Evolutionary conservation across 306 rosid species (phyloP).

Genomic region (Astragalus glycyphyllos): DNA sequence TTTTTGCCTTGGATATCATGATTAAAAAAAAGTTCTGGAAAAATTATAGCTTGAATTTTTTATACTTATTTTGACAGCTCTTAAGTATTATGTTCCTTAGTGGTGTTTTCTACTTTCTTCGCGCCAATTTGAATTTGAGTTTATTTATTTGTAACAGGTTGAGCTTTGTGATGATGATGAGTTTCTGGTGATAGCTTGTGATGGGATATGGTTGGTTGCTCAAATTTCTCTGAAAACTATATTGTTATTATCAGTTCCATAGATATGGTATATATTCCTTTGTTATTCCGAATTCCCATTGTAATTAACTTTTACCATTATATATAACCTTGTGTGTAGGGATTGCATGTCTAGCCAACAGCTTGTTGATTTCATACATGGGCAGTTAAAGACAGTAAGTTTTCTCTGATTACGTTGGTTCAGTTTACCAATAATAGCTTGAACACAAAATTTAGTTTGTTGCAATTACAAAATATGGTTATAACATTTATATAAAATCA

Average conservation of each 20-base stretch:
- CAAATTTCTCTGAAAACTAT: slow-evolving; percentile 10
- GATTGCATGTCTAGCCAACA: slow-evolving; percentile 98
- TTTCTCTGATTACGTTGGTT: slow-evolving; percentile 15
- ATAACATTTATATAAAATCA: slow-evolving; percentile 22
- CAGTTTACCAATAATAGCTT: slow-evolving; percentile 22
- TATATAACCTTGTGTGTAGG: slow-evolving; percentile 55
- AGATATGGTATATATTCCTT: background rate
- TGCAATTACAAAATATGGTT: background rate
- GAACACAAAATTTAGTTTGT: slow-evolving; percentile 24
- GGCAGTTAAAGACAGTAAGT: slow-evolving; percentile 70
- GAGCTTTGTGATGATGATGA: slow-evolving; percentile 91
- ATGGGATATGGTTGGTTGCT: slow-evolving; percentile 88
- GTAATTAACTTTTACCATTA: background rate
- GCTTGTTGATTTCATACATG: slow-evolving; percentile 78
- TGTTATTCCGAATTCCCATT: slow-evolving; percentile 19
- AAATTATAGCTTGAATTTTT: slow-evolving; percentile 6
- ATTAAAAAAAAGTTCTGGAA: background rate
- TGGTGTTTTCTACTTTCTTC: background rate
- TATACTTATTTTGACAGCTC: slow-evolving; percentile 28
- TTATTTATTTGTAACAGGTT: slow-evolving; percentile 55
- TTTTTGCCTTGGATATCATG: background rate
- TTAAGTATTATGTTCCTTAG: slow-evolving; percentile 3
- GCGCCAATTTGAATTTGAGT: slow-evolving; percentile 12
- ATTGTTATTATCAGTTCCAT: slow-evolving; percentile 26
- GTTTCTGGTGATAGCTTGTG: slow-evolving; percentile 94